These are phyloP conservation scores for Erigeron canadensis DNA, from an alignment of 129 eudicot species.

Conservation along the genomic window DNA sequence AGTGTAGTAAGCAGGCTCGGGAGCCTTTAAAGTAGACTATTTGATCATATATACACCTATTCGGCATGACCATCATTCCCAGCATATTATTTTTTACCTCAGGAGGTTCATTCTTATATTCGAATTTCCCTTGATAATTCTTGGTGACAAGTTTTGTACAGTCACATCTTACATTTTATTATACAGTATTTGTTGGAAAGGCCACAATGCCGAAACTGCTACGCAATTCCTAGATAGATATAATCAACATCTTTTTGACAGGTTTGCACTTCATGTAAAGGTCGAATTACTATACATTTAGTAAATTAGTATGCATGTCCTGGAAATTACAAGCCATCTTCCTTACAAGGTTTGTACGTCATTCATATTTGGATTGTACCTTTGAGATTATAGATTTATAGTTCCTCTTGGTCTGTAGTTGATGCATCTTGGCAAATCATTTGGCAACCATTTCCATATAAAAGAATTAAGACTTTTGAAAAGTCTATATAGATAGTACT, in stretches of 20 bases:
- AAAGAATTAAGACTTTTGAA: neutral
- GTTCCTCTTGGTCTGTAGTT: no score
- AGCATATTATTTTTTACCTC: slow-evolving; percentile 23
- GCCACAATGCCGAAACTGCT: slow-evolving; percentile 2
- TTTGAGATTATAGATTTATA: no score
- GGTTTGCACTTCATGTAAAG: slow-evolving; percentile 5
- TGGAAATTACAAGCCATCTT: neutral
- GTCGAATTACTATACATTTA: neutral
- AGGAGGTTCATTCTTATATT: slow-evolving; percentile 29
- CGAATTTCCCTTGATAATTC: neutral
- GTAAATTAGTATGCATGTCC: neutral
- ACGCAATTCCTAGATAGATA: neutral
- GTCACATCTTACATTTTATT: slow-evolving; percentile 22
- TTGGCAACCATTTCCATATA: neutral
- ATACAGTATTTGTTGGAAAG: slow-evolving; percentile 9
- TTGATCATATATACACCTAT: slow-evolving; percentile 12
- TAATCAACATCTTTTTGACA: neutral
- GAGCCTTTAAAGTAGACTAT: slow-evolving; percentile 34
- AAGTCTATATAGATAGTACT: neutral
- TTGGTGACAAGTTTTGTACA: slow-evolving; percentile 26
- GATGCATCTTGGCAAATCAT: no score
- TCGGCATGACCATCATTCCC: slow-evolving; percentile 9
- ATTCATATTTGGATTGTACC: neutral
- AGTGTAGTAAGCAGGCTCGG: slow-evolving; percentile 31
- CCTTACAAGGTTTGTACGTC: neutral